Percentiles rank a stretch among this genome's conserved stretches.
Conservation (phyloP, 2,329 filamentous ascomycete genomes). For the Colletotrichum liaoningense region DNA sequence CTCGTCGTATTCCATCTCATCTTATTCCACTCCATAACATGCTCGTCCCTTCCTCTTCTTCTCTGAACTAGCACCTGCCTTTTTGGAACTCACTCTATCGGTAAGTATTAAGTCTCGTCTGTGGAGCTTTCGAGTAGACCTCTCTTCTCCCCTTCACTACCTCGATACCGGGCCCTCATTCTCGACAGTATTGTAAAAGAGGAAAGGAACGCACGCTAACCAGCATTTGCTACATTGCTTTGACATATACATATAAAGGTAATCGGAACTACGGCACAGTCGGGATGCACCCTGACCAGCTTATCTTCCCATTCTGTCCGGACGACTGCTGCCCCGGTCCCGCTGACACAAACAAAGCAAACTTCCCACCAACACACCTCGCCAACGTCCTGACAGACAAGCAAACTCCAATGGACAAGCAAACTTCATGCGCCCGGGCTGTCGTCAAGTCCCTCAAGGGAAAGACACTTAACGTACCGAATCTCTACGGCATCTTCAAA, state of each 20-base stretch:
- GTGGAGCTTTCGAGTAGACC: neutral
- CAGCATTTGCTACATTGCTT: neutral
- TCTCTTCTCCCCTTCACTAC: neutral
- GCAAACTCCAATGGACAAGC: neutral
- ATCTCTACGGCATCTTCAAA: conserved; percentile 40
- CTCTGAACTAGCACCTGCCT: neutral
- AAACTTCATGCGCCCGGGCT: neutral
- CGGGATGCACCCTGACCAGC: neutral
- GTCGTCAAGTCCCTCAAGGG: conserved; percentile 41
- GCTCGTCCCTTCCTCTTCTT: neutral
- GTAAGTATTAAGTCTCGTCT: neutral
- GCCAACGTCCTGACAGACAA: neutral
- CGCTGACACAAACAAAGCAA: neutral
- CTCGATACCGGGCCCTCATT: neutral
- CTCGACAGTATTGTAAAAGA: neutral
- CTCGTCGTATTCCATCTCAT: neutral
- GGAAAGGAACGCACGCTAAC: neutral
- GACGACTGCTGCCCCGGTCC: neutral
- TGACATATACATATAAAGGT: neutral
- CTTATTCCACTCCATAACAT: neutral
- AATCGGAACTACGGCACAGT: neutral
- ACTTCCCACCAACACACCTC: neutral
- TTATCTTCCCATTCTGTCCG: neutral
- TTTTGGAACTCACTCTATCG: neutral
- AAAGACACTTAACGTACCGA: conserved; percentile 42